Evolutionary conservation across 768 basidiomycete genomes (phyloP), one percentile per base, ranked within the genome.

Genomic region (Phaeotremella skinneri): DNA sequence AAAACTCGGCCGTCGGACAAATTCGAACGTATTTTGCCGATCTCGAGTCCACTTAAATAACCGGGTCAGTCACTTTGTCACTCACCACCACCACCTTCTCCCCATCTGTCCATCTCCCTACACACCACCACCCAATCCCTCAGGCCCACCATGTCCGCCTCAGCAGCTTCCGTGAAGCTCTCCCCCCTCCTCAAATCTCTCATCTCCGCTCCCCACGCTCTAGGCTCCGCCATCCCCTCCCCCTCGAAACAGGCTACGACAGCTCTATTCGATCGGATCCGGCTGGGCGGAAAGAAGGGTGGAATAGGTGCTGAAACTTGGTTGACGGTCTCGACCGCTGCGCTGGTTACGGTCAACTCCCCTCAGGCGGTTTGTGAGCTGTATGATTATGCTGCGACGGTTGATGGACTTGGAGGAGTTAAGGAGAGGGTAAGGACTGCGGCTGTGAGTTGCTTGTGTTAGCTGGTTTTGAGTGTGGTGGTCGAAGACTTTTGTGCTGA

Each of bases 291-390:
- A 2, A 41, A 55, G 2, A 39, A 56, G 29, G 49, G 61, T 3
- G 68, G 69, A 0, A 23, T 72, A 1, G 57, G 52, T 20, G 43
- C 25, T 2, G 60, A 68, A n/a, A 52, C 62, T 2, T 73, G 65
- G 68, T 43, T 70, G 23, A 73, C 73, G 0, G 41, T 76, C 60
- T 75, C 90, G 86, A 90, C 89, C 54, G 91, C 89, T 72, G 85
- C 90, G 43, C 81, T 93, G 53, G 81, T 92, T 69, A 88, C 90
- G 58, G 82, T 83, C 50, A 93, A 93, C 78, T 83, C 85, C 56
- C 90, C 91, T 20, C 83, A 86, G 39, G 82, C 88, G 37, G 79
- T 93, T 34, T 88, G 86, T 17, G 84, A 89, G 69, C 79, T 94
- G 65, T 94, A 90, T 75, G 85, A 84, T 45, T 91, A 88, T 78